Conservation (phyloP, 176 grass and related monocot genomes). For the Leersia perrieri region DNA sequence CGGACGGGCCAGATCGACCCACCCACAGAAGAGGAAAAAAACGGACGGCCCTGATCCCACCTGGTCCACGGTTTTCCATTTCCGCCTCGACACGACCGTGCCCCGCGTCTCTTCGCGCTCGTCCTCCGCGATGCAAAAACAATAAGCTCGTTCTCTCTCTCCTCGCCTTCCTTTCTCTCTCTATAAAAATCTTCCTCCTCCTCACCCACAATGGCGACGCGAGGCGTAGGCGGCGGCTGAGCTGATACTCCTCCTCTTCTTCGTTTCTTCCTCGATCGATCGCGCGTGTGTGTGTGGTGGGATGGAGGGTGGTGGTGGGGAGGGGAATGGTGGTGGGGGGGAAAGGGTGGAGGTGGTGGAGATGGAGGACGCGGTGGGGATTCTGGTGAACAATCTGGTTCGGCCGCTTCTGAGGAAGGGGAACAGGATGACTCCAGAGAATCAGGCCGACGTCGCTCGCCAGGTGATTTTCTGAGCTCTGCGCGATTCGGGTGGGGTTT, state of each 20-base stretch:
- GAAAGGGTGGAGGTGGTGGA: constrained; percentile 2
- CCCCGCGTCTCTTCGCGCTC: background rate
- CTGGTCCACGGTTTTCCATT: background rate
- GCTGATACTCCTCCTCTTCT: too few relatives aligned
- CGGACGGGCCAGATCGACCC: background rate
- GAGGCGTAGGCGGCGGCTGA: too few relatives aligned
- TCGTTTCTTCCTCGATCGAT: too few relatives aligned
- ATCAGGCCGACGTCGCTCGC: constrained; percentile 45
- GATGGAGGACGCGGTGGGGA: constrained; percentile 64
- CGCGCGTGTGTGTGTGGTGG: background rate
- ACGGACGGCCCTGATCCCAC: background rate
- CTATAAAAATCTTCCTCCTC: too few relatives aligned
- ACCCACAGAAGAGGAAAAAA: too few relatives aligned
- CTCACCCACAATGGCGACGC: too few relatives aligned
- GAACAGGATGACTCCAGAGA: background rate
- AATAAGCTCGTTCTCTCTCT: background rate
- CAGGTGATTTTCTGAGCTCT: constrained; percentile 43
- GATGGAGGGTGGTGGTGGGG: background rate
- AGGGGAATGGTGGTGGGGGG: background rate
- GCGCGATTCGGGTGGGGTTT: too few relatives aligned
- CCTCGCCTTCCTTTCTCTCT: too few relatives aligned
- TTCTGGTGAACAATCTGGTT: constrained; percentile 64
- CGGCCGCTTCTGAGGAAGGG: constrained; percentile 35
- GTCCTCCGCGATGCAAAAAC: too few relatives aligned
- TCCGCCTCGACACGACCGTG: background rate